Conservation (phyloP, 805 yeast species). For the Saturnispora serradocipensis region DNA sequence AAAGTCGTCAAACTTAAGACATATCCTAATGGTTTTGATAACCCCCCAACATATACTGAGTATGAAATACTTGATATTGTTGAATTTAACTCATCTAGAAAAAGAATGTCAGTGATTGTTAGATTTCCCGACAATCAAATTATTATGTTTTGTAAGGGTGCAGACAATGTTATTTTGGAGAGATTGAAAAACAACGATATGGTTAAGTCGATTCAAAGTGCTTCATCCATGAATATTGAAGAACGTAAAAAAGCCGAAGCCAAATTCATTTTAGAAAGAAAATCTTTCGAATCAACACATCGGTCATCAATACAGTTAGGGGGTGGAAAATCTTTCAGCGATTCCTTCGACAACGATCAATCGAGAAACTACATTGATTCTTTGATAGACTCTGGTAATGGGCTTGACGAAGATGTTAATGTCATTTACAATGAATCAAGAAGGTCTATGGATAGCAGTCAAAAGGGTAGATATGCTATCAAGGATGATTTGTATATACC, state of each 20-base stretch:
- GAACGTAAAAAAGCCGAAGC: constrained; percentile 74
- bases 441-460: constrained; percentile 51
- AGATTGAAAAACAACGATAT: constrained; percentile 48
- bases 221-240: constrained; percentile 46
- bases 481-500: constrained; percentile 33
- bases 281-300: constrained; percentile 32
- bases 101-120: constrained; percentile 88
- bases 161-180: constrained; percentile 83
- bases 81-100: constrained; percentile 80
- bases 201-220: constrained; percentile 57
- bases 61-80: constrained; percentile 73
- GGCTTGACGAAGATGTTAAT: constrained; percentile 39
- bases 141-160: constrained; percentile 85
- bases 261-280: constrained; percentile 51
- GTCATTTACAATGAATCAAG: constrained; percentile 48
- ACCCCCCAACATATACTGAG: constrained; percentile 51
- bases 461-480: constrained; percentile 40
- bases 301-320: constrained; percentile 10
- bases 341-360: constrained; percentile 5
- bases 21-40: constrained; percentile 74
- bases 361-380: constrained; percentile 15
- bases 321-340: constrained; percentile 21
- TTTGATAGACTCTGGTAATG: constrained; percentile 26
- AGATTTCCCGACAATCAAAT: constrained; percentile 67
- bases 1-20: constrained; percentile 57